Conservation (phyloP, 768 basidiomycete genomes). For the Hemileccinum rubropunctum region DNA sequence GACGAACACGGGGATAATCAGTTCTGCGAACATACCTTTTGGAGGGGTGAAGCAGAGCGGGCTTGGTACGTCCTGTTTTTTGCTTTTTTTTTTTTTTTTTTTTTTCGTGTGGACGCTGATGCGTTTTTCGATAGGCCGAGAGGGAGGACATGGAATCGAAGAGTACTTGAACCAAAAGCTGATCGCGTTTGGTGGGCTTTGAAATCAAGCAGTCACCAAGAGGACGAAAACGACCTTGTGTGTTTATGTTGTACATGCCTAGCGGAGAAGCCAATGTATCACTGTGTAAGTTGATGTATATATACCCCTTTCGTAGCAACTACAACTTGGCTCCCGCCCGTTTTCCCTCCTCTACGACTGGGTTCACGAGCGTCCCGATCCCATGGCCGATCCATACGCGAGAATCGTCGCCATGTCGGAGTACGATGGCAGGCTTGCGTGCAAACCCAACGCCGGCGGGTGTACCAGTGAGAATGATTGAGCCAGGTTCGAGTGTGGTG, state of each 20-base stretch:
- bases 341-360: slow-evolving; percentile 66
- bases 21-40: slow-evolving; percentile 79
- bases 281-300: too few relatives aligned
- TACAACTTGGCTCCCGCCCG: slow-evolving; percentile 41
- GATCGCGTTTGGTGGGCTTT: slow-evolving; percentile 77
- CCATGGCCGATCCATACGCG: slow-evolving; percentile 66
- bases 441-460: slow-evolving; percentile 83
- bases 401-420: slow-evolving; percentile 74
- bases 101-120: not conserved
- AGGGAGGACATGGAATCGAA: slow-evolving; percentile 86
- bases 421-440: slow-evolving; percentile 62
- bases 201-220: slow-evolving; percentile 4
- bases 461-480: slow-evolving; percentile 80
- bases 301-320: not conserved
- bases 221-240: not conserved
- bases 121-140: slow-evolving; percentile 49
- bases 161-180: slow-evolving; percentile 85
- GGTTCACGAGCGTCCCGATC: slow-evolving; percentile 77
- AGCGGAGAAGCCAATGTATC: too few relatives aligned
- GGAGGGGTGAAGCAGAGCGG: slow-evolving; percentile 93
- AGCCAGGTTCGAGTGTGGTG: slow-evolving; percentile 78
- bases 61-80: slow-evolving; percentile 37
- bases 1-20: slow-evolving; percentile 76
- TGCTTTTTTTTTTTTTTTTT: not conserved
- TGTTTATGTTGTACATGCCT: not conserved